Percentiles rank a stretch among this genome's conserved stretches.
These are phyloP conservation scores for Beta lomatogona DNA, from an alignment of 179 eudicot genomes.

Conservation along the genomic window DNA sequence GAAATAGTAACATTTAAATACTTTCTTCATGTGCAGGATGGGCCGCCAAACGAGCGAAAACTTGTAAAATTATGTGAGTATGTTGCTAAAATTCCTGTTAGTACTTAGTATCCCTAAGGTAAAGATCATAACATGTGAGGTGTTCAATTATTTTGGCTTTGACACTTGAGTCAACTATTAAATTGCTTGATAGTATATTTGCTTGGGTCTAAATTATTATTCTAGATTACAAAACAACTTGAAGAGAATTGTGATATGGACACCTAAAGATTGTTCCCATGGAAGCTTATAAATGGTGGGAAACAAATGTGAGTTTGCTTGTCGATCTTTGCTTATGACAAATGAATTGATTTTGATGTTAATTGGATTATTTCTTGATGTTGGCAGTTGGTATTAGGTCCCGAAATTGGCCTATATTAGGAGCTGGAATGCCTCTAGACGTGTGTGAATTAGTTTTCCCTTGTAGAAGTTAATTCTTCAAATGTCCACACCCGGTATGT, in stretches of 20 bases:
- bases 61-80: slow-evolving; percentile 91
- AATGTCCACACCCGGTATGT: background rate
- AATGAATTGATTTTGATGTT: too few species aligned
- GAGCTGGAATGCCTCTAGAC: background rate
- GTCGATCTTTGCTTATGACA: too few species aligned
- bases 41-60: slow-evolving; percentile 68
- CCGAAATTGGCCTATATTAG: too few species aligned
- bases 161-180: too few species aligned
- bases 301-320: slow-evolving; percentile 74
- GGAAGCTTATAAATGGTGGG: slow-evolving; percentile 67
- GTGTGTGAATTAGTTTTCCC: background rate
- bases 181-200: background rate
- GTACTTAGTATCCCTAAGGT: slow-evolving; percentile 99
- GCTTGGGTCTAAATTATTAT: slow-evolving; percentile 4
- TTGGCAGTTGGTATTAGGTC: too few species aligned
- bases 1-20: slow-evolving; percentile 10
- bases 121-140: background rate
- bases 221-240: slow-evolving; percentile 80
- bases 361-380: too few species aligned
- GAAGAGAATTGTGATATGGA: slow-evolving; percentile 79
- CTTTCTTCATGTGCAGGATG: slow-evolving; percentile 50
- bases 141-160: background rate
- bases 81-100: slow-evolving; percentile 90
- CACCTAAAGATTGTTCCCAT: slow-evolving; percentile 61
- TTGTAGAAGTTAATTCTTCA: background rate